These are phyloP conservation scores for Raffaelea ambrosiae DNA, from an alignment of 2,329 filamentous ascomycete genomes.

Conservation along the genomic window DNA sequence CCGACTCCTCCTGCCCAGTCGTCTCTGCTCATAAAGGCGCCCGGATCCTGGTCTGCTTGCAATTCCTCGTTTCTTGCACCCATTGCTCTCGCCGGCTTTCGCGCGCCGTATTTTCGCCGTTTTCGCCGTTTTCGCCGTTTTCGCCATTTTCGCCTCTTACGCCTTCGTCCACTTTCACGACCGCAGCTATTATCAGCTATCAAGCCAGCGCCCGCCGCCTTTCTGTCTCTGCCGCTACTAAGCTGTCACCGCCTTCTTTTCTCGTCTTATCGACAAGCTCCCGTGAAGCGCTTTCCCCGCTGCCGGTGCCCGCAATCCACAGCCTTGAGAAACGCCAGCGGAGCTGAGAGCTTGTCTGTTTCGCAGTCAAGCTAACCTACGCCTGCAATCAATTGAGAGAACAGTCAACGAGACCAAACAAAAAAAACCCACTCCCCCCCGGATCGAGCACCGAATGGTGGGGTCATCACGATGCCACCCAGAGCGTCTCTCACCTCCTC, in stretches of 20 bases:
- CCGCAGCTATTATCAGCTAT: not conserved
- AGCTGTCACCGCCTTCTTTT: conserved; percentile 11
- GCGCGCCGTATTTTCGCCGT: no score
- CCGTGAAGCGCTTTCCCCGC: conserved; percentile 7
- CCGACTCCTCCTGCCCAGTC: not conserved
- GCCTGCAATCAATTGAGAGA: not conserved
- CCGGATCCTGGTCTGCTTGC: no score
- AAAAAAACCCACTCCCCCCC: not conserved
- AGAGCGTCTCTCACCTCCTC: conserved; percentile 79
- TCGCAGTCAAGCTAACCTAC: not conserved
- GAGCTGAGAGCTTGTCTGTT: not conserved
- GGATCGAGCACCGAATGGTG: conserved; percentile 38
- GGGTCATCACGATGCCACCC: conserved; percentile 77
- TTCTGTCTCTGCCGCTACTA: conserved; percentile 3
- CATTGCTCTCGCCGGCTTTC: not conserved
- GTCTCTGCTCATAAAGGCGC: no score
- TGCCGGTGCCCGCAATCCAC: conserved; percentile 7
- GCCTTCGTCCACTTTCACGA: no score
- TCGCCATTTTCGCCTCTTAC: no score
- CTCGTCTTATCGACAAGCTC: conserved; percentile 13
- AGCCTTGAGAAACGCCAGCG: not conserved
- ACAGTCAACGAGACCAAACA: no score
- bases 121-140: conserved; percentile 1
- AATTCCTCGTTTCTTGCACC: not conserved
- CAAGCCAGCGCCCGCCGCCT: not conserved